phyloP scores from a whole-genome alignment of 1,139 yeast species.

The Ogataea hybrid region DNA sequence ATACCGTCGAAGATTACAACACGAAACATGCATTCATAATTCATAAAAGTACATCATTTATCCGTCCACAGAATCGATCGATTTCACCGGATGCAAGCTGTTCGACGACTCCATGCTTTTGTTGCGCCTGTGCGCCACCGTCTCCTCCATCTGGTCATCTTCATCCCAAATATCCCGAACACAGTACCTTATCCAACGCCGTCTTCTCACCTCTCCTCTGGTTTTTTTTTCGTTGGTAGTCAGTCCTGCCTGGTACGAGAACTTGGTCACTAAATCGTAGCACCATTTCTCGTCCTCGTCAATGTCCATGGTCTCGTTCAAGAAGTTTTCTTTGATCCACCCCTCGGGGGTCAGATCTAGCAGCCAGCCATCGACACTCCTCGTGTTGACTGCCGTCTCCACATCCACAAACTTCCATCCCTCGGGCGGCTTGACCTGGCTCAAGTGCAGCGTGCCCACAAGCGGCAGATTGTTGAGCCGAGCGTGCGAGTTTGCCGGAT shows the following conservation, averaged over 20 bases:
- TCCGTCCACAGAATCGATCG: constrained; percentile 13
- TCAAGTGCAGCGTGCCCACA: constrained; percentile 34
- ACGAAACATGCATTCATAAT: constrained; percentile 11
- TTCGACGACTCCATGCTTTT: constrained; percentile 13
- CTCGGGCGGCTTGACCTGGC: constrained; percentile 50
- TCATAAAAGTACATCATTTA: constrained; percentile 6
- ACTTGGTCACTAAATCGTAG: constrained; percentile 45
- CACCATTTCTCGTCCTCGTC: constrained; percentile 80
- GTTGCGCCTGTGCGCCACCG: constrained; percentile 6
- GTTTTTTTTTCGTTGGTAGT: constrained; percentile 16
- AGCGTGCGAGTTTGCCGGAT: constrained; percentile 41
- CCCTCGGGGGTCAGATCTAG: constrained; percentile 54
- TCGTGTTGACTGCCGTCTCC: constrained; percentile 20
- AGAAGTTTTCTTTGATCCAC: constrained; percentile 55
- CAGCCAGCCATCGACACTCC: constrained; percentile 47
- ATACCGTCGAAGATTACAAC: constrained; percentile 19
- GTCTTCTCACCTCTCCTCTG: constrained; percentile 31
- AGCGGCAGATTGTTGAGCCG: constrained; percentile 34
- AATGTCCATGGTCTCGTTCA: constrained; percentile 52
- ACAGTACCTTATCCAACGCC: constrained; percentile 33
- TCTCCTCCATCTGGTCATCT: constrained; percentile 10
- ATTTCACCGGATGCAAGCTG: constrained; percentile 9
- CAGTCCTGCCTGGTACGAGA: constrained; percentile 20
- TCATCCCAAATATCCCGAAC: constrained; percentile 27
- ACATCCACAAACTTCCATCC: constrained; percentile 50